phyloP scores from a whole-genome alignment of 495 filamentous ascomycete species.

The Oidiodendron maius region DNA sequence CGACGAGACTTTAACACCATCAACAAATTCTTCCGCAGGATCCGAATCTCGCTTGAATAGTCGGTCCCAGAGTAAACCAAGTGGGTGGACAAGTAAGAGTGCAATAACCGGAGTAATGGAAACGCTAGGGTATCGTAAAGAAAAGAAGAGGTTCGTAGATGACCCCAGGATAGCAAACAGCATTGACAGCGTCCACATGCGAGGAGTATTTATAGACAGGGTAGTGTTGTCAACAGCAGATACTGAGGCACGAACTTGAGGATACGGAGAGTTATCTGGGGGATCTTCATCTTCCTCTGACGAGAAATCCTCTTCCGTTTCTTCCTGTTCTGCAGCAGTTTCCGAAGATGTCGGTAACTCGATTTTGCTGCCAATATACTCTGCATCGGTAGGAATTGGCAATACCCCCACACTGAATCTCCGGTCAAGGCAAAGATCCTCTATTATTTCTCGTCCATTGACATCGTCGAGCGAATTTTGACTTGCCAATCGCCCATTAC shows the following conservation, averaged over 20 bases:
- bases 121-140: conserved; percentile 78
- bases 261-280: conserved; percentile 58
- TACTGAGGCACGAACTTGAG: conserved; percentile 74
- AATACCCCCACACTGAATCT: conserved; percentile 12
- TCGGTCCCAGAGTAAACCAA: conserved; percentile 73
- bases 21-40: conserved; percentile 52
- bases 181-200: conserved; percentile 78
- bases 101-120: conserved; percentile 82
- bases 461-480: background rate
- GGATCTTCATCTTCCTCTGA: conserved; percentile 40
- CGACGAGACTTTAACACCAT: conserved; percentile 37
- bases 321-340: background rate
- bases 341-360: background rate
- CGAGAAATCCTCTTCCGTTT: conserved; percentile 10
- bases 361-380: conserved; percentile 1
- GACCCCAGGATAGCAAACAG: conserved; percentile 76
- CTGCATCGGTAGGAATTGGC: conserved; percentile 9
- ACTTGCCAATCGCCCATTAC: background rate
- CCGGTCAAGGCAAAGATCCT: conserved; percentile 14
- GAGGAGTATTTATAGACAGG: conserved; percentile 77
- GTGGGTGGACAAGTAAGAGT: conserved; percentile 71
- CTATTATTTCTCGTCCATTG: conserved; percentile 3
- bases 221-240: conserved; percentile 63
- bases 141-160: conserved; percentile 79
- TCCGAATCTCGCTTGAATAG: conserved; percentile 57